Conservation (phyloP, 1,284 basidiomycete species). For the Ceratobasidium theobromae region DNA sequence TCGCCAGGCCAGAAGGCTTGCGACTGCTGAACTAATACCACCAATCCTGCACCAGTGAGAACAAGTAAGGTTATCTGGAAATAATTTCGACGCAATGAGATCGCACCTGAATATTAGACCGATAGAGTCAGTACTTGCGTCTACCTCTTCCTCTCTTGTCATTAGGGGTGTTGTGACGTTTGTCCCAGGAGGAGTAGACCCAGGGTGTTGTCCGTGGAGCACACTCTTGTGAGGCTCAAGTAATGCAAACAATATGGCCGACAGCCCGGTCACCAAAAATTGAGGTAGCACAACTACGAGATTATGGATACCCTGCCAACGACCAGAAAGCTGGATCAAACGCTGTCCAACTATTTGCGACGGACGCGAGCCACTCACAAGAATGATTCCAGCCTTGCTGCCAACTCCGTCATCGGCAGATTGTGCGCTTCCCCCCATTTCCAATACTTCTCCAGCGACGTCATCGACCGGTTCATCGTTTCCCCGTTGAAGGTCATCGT, state of each 20-base stretch:
- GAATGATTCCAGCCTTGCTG: constrained; percentile 84
- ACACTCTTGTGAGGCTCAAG: constrained; percentile 60
- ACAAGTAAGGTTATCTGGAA: not conserved
- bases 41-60: constrained; percentile 52
- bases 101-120: constrained; percentile 75
- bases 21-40: constrained; percentile 68
- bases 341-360: constrained; percentile 20
- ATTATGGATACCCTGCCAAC: constrained; percentile 80
- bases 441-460: constrained; percentile 15
- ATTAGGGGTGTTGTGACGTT: constrained; percentile 16
- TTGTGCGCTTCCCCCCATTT: constrained; percentile 23
- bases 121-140: constrained; percentile 59
- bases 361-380: constrained; percentile 53
- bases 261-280: constrained; percentile 51
- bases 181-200: constrained; percentile 28
- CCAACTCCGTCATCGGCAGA: constrained; percentile 50
- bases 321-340: constrained; percentile 7
- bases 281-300: constrained; percentile 77
- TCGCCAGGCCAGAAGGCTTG: constrained; percentile 67
- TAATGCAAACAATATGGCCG: constrained; percentile 54
- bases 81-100: constrained; percentile 22
- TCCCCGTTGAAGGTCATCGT: constrained; percentile 6
- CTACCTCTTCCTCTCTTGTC: constrained; percentile 33
- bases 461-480: constrained; percentile 3
- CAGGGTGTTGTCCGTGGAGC: constrained; percentile 42